phyloP scores from a whole-genome alignment of 441 rosid species.

The Gossypium schwendimanii region DNA sequence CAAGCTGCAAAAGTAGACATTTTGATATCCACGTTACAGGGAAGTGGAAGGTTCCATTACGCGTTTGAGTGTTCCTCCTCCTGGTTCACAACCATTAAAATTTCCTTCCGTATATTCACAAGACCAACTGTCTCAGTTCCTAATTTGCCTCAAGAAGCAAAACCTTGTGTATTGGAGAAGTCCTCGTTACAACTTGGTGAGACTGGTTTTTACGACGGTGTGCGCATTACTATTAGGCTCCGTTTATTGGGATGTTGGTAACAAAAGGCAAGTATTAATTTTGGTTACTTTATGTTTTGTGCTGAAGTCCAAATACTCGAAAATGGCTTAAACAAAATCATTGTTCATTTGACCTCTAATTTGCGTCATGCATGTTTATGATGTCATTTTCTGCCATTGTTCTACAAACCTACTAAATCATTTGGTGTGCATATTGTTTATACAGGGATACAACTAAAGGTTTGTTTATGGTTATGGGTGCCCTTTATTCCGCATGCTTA shows the following conservation, averaged over 20 bases:
- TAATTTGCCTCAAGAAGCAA: slow-evolving; percentile 67
- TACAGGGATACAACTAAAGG: slow-evolving; percentile 48
- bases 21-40: slow-evolving; percentile 30
- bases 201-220: slow-evolving; percentile 48
- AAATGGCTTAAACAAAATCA: neutral
- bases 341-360: neutral
- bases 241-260: slow-evolving; percentile 71
- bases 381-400: neutral
- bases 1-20: neutral
- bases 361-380: neutral
- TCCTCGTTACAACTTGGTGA: slow-evolving; percentile 73
- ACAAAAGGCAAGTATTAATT: slow-evolving; percentile 38
- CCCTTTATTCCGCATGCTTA: slow-evolving; percentile 70
- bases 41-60: slow-evolving; percentile 58
- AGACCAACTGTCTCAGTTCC: slow-evolving; percentile 45
- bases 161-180: slow-evolving; percentile 94
- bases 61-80: slow-evolving; percentile 46
- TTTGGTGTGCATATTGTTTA: neutral
- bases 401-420: neutral
- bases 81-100: slow-evolving; percentile 54
- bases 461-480: slow-evolving; percentile 69
- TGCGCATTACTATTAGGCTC: slow-evolving; percentile 77
- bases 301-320: neutral
- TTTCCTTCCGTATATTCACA: slow-evolving; percentile 56
- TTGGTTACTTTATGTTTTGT: neutral